These are phyloP conservation scores for Ceratocystis huliohia DNA, from an alignment of 2,329 filamentous ascomycete species.

Conservation along the genomic window DNA sequence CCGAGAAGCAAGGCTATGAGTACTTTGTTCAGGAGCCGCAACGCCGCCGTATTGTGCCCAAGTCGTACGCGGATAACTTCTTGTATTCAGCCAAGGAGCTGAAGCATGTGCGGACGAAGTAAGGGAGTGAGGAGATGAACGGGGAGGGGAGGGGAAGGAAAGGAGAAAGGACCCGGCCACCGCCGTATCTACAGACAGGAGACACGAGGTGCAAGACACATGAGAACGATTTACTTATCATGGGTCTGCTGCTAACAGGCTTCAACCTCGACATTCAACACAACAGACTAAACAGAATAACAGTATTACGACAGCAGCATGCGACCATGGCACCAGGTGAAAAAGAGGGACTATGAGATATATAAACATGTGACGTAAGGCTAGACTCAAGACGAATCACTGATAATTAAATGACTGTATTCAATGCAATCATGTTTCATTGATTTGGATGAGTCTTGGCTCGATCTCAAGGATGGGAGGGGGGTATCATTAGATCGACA, in stretches of 20 bases:
- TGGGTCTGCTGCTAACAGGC: too few relatives aligned
- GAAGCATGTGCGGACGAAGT: slow-evolving; percentile 76
- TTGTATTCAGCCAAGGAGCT: slow-evolving; percentile 72
- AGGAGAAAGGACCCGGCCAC: not conserved
- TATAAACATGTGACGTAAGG: too few relatives aligned
- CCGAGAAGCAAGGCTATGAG: slow-evolving; percentile 97
- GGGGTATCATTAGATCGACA: too few relatives aligned
- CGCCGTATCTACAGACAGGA: too few relatives aligned
- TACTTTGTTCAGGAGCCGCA: slow-evolving; percentile 98
- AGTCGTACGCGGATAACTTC: slow-evolving; percentile 97
- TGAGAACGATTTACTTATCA: not conserved
- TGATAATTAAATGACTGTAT: too few relatives aligned
- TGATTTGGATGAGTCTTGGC: too few relatives aligned
- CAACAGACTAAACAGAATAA: slow-evolving; percentile 2
- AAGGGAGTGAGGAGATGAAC: slow-evolving; percentile 27
- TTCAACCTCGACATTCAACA: not conserved
- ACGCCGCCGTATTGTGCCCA: slow-evolving; percentile 69
- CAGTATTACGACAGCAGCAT: not conserved
- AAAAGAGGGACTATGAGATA: too few relatives aligned
- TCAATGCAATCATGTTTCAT: too few relatives aligned
- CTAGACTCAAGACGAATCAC: too few relatives aligned
- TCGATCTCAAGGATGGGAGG: too few relatives aligned
- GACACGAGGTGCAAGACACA: too few relatives aligned
- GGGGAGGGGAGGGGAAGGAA: not conserved
- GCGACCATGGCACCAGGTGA: not conserved